Percentiles rank a stretch among this genome's conserved stretches.
These are phyloP conservation scores for Diaporthe australafricana DNA, from an alignment of 2,329 filamentous ascomycete species.

Conservation along the genomic window DNA sequence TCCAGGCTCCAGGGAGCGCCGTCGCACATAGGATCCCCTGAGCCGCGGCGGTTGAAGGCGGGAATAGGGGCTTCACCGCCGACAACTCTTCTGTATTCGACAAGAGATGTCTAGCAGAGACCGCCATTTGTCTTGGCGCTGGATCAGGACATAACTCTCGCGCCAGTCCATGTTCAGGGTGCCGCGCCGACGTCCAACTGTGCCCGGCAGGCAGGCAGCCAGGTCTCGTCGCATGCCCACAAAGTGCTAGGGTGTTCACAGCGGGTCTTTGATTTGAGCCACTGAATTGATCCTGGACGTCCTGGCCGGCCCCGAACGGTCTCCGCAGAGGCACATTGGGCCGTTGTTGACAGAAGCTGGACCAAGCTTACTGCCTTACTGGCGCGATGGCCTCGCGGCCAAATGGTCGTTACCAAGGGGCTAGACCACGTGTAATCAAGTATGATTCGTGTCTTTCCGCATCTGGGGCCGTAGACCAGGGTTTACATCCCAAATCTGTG, in stretches of 20 bases:
- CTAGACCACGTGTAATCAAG: neutral
- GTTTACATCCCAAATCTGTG: neutral
- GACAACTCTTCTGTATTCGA: neutral
- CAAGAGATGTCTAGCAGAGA: slow-evolving; percentile 11
- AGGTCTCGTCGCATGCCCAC: neutral
- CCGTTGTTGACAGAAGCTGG: neutral
- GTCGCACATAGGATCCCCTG: neutral
- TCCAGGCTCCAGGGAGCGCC: neutral
- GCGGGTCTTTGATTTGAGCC: neutral
- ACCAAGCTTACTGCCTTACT: neutral
- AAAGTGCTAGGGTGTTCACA: neutral
- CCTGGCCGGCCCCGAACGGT: neutral
- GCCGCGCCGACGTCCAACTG: neutral
- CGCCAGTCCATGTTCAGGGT: neutral
- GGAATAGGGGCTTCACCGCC: slow-evolving; percentile 26
- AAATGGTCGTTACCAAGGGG: neutral
- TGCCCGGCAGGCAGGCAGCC: neutral
- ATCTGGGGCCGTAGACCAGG: neutral
- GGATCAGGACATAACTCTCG: neutral
- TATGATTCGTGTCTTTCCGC: neutral
- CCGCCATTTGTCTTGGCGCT: slow-evolving; percentile 13
- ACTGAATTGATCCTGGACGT: neutral
- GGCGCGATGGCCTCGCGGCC: neutral
- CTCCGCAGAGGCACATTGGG: neutral
- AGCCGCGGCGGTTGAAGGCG: neutral